Evolutionary conservation across 257 asterid species (phyloP).

Genomic region (Scutellaria baicalensis): DNA sequence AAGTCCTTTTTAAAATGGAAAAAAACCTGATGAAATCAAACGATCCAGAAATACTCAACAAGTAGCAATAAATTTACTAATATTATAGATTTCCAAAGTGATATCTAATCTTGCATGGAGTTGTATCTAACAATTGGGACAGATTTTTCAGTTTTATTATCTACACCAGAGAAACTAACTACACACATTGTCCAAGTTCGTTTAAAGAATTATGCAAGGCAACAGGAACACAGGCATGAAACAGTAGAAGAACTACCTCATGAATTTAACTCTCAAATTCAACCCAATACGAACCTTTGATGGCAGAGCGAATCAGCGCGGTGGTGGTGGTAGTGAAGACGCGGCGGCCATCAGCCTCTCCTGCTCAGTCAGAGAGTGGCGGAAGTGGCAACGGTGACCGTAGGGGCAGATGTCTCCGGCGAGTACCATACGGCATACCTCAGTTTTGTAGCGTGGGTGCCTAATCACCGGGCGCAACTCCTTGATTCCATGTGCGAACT

Average conservation of each 20-base stretch:
- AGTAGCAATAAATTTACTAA: too few relatives aligned
- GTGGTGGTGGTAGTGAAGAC: background rate
- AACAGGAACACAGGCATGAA: background rate
- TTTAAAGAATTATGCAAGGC: background rate
- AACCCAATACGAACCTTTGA: background rate
- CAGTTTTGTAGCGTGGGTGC: conserved; percentile 87
- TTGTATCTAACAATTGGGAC: conserved; percentile 5
- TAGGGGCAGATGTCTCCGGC: conserved; percentile 69
- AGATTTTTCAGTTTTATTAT: background rate
- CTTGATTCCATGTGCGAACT: conserved; percentile 71
- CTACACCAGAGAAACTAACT: background rate
- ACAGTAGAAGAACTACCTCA: background rate
- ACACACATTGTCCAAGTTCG: background rate
- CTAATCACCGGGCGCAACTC: conserved; percentile 77
- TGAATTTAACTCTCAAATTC: too few relatives aligned
- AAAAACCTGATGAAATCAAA: too few relatives aligned
- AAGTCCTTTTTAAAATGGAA: too few relatives aligned
- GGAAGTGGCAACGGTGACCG: conserved; percentile 86
- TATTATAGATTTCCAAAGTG: too few relatives aligned
- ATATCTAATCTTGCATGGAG: background rate
- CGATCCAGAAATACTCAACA: too few relatives aligned
- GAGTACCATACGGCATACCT: conserved; percentile 68
- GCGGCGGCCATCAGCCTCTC: conserved; percentile 37
- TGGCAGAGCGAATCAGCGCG: background rate
- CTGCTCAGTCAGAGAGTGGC: conserved; percentile 69